phyloP scores from a whole-genome alignment of 75 land plant species.

The Sequoiadendron giganteum region DNA sequence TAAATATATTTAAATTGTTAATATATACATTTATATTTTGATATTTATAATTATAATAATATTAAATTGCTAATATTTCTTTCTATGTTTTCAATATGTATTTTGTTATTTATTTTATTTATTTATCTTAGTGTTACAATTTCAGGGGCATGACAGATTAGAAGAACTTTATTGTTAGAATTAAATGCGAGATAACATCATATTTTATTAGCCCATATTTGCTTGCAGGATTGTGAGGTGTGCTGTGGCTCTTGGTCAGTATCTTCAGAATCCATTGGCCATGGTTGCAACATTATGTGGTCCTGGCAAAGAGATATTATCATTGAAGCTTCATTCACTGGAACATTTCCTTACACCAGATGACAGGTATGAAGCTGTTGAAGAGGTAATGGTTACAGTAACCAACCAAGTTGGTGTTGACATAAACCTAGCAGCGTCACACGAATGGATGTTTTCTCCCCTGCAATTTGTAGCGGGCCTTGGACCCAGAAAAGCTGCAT shows the following conservation, averaged over 20 bases:
- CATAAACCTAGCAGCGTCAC: conserved; percentile 79
- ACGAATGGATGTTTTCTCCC: conserved; percentile 95
- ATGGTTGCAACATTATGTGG: conserved; percentile 96
- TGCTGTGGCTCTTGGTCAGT: conserved; percentile 90
- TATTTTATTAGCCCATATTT: not conserved
- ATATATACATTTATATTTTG: too few relatives aligned
- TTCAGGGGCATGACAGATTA: too few relatives aligned
- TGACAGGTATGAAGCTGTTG: conserved; percentile 84
- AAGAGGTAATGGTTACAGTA: conserved; percentile 86
- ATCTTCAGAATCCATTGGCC: conserved; percentile 93
- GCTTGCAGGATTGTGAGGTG: conserved; percentile 78
- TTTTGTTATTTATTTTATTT: too few relatives aligned
- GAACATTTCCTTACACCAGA: conserved; percentile 74
- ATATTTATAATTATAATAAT: too few relatives aligned
- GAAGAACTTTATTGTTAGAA: not conserved
- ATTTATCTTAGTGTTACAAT: too few relatives aligned
- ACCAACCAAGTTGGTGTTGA: conserved; percentile 95
- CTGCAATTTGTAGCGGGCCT: conserved; percentile 91
- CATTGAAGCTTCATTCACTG: conserved; percentile 70
- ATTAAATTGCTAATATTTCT: too few relatives aligned
- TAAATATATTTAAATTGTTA: too few relatives aligned
- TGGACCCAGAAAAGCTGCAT: conserved; percentile 92
- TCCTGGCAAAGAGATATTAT: conserved; percentile 78
- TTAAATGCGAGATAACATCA: not conserved
- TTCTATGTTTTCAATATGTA: too few relatives aligned